Percentiles rank a stretch among this genome's conserved stretches.
Conservation (phyloP, 2,329 filamentous ascomycete species). For the Trichoderma polysporum region DNA sequence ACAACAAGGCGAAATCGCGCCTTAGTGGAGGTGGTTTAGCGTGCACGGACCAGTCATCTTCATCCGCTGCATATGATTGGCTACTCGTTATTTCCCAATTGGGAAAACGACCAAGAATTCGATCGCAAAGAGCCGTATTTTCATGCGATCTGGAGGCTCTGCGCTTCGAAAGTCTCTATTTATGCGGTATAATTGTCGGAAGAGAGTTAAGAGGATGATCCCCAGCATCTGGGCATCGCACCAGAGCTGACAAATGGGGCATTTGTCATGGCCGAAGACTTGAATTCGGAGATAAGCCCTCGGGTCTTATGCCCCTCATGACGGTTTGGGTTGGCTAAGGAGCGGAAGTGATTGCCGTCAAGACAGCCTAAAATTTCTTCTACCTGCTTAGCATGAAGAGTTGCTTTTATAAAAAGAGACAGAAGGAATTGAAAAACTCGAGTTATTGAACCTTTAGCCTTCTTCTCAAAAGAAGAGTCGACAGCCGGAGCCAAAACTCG, state of each 20-base stretch:
- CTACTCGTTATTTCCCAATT: neutral
- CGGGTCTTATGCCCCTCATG: neutral
- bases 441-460: neutral
- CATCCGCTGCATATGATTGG: neutral
- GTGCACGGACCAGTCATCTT: neutral
- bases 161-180: neutral
- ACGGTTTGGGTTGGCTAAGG: neutral
- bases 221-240: neutral
- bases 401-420: neutral
- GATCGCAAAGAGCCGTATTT: neutral
- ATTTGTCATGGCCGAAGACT: conserved; percentile 6
- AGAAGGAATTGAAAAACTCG: neutral
- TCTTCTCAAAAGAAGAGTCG: neutral
- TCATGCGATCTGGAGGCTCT: neutral
- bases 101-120: neutral
- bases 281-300: conserved; percentile 5
- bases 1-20: neutral
- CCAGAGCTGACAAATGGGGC: conserved; percentile 1
- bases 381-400: neutral
- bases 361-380: neutral
- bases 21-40: neutral
- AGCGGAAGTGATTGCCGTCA: neutral
- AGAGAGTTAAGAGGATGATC: neutral
- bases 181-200: neutral
- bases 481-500: neutral